Percentiles rank a stretch among this genome's conserved stretches.
Conservation (phyloP, 176 grass and related monocot genomes). For the Panicum miliaceum region DNA sequence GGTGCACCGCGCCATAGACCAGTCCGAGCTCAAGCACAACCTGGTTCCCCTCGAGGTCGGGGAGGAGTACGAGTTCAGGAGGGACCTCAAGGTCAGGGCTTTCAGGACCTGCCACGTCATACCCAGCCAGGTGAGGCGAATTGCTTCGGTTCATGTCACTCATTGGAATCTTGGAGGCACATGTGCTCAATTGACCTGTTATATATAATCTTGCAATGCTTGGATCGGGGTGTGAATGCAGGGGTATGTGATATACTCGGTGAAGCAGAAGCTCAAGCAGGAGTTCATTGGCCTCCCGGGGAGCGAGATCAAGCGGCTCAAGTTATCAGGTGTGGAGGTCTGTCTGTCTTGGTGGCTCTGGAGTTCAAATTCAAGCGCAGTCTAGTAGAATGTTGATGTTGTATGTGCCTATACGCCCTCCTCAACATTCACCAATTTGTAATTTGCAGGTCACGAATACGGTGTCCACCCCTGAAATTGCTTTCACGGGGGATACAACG, state of each 20-base stretch:
- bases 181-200: background rate
- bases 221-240: conserved; percentile 35
- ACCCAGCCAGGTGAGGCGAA: conserved; percentile 78
- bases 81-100: conserved; percentile 87
- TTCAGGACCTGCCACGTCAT: conserved; percentile 92
- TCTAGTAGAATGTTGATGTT: conserved; percentile 19
- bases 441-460: conserved; percentile 71
- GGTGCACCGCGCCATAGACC: conserved; percentile 88
- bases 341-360: conserved; percentile 61
- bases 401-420: background rate
- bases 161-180: background rate
- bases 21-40: conserved; percentile 85
- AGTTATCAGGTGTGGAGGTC: conserved; percentile 87
- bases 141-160: background rate
- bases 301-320: conserved; percentile 82
- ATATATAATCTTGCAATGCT: background rate
- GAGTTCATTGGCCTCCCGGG: conserved; percentile 71
- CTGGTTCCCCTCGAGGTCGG: conserved; percentile 77
- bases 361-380: background rate
- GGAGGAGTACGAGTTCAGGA: conserved; percentile 79
- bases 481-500: conserved; percentile 90
- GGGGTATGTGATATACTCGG: conserved; percentile 82
- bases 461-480: conserved; percentile 77
- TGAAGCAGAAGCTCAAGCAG: conserved; percentile 92
- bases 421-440: background rate